These are phyloP conservation scores for Aspergillus vadensis DNA, from an alignment of 2,329 filamentous ascomycete genomes.

Conservation along the genomic window DNA sequence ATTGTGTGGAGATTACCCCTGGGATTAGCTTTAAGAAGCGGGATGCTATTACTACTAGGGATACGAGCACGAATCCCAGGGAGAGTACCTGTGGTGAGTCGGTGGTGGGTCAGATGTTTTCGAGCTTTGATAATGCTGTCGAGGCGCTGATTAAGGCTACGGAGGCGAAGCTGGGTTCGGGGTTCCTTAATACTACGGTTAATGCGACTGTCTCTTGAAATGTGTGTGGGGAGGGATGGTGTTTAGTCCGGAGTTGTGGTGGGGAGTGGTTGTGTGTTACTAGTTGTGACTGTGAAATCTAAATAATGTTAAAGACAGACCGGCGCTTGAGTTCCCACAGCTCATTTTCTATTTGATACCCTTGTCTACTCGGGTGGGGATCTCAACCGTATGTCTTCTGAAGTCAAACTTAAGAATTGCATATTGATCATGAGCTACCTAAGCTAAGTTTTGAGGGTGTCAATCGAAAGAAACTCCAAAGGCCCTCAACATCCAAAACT, in stretches of 20 bases:
- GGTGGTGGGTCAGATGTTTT: constrained; percentile 20
- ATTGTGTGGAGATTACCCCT: constrained; percentile 48
- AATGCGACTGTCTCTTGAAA: constrained; percentile 9
- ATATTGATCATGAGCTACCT: no score
- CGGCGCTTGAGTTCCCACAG: no score
- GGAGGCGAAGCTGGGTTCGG: constrained; percentile 16
- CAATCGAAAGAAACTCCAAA: no score
- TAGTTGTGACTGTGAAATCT: no score
- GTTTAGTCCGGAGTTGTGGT: not conserved
- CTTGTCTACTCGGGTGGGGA: fast-evolving
- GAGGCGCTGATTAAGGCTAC: constrained; percentile 15
- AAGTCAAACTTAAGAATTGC: no score
- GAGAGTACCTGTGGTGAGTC: constrained; percentile 20
- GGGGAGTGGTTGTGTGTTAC: no score
- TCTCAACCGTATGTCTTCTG: no score
- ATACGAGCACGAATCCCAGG: not conserved
- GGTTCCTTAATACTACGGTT: constrained; percentile 15
- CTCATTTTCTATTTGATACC: no score
- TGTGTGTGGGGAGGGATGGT: not conserved
- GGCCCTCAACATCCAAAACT: no score
- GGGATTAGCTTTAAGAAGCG: constrained; percentile 39
- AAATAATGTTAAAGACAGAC: no score
- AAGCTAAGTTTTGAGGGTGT: no score
- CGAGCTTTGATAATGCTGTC: constrained; percentile 18
- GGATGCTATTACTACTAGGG: constrained; percentile 2